phyloP scores from a whole-genome alignment of 192 early-diverging fungal species.

The Coemansia asiatica region DNA sequence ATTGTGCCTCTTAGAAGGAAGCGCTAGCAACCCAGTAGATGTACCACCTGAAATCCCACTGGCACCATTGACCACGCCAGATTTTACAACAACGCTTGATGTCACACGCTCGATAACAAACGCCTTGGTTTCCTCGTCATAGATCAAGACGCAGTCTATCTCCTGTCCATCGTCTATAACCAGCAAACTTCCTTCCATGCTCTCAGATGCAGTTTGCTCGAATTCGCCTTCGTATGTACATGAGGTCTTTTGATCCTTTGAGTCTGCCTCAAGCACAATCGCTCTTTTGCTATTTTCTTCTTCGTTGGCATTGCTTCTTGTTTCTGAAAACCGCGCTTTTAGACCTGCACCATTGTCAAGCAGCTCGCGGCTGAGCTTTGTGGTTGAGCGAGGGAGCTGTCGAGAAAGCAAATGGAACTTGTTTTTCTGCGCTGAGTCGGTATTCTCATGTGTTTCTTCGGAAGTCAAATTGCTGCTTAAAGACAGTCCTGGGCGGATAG shows the following conservation, averaged over 20 bases:
- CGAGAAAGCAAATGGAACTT: slow-evolving; percentile 40
- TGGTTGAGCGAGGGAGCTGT: slow-evolving; percentile 44
- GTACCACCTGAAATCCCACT: slow-evolving; percentile 9
- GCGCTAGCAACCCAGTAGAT: slow-evolving; percentile 15
- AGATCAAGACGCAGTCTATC: slow-evolving; percentile 42
- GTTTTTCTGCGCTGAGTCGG: no score
- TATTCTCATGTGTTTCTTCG: slow-evolving; percentile 3
- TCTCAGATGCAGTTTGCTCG: slow-evolving; percentile 11
- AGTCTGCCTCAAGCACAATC: slow-evolving; percentile 29
- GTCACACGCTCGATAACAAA: slow-evolving; percentile 44
- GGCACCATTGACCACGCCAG: slow-evolving; percentile 12
- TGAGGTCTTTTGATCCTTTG: slow-evolving; percentile 28
- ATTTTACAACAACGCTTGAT: slow-evolving; percentile 15
- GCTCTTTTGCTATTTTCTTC: slow-evolving; percentile 6
- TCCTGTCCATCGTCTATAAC: slow-evolving; percentile 12
- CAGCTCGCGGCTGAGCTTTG: slow-evolving; percentile 43
- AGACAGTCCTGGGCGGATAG: slow-evolving; percentile 24
- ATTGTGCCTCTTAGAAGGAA: slow-evolving; percentile 32
- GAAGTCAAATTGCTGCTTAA: slow-evolving; percentile 10
- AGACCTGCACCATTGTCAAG: slow-evolving; percentile 29
- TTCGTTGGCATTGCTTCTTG: not conserved
- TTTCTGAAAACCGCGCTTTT: slow-evolving; percentile 22
- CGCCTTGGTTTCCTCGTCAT: slow-evolving; percentile 38
- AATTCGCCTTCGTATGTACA: slow-evolving; percentile 51
- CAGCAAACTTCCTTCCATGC: not conserved